Conservation (phyloP, 176 grass and related monocot species). For the Hordeum marinum region DNA sequence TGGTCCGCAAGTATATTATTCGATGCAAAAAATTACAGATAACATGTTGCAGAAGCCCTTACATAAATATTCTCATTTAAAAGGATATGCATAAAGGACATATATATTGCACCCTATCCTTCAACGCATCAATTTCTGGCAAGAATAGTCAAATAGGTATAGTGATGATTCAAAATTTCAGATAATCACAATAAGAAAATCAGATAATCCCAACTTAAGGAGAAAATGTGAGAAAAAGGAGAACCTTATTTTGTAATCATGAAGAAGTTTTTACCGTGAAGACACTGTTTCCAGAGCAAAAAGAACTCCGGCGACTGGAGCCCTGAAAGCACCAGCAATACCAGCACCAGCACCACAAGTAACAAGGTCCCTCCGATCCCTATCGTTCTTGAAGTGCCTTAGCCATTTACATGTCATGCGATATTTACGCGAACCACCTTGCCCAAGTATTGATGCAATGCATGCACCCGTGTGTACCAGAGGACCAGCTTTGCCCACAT, state of each 20-base stretch:
- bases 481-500: conserved; percentile 94
- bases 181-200: not conserved
- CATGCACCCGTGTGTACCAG: conserved; percentile 80
- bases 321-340: conserved; percentile 84
- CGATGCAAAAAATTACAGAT: not conserved
- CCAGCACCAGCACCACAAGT: conserved; percentile 90
- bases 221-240: not conserved
- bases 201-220: not conserved
- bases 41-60: not conserved
- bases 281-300: conserved; percentile 89
- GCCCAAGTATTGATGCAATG: conserved; percentile 86
- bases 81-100: not conserved
- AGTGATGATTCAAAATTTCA: not conserved
- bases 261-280: conserved; percentile 68
- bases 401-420: conserved; percentile 73
- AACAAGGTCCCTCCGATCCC: conserved; percentile 84
- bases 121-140: not conserved
- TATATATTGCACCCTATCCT: not conserved
- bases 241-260: not conserved
- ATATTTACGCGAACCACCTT: conserved; percentile 82
- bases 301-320: conserved; percentile 86
- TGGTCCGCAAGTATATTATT: not conserved
- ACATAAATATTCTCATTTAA: not conserved
- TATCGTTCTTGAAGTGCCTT: conserved; percentile 94
- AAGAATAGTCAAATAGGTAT: not conserved